Evolutionary conservation across 768 basidiomycete species (phyloP).

Genomic region (Russula sp.): DNA sequence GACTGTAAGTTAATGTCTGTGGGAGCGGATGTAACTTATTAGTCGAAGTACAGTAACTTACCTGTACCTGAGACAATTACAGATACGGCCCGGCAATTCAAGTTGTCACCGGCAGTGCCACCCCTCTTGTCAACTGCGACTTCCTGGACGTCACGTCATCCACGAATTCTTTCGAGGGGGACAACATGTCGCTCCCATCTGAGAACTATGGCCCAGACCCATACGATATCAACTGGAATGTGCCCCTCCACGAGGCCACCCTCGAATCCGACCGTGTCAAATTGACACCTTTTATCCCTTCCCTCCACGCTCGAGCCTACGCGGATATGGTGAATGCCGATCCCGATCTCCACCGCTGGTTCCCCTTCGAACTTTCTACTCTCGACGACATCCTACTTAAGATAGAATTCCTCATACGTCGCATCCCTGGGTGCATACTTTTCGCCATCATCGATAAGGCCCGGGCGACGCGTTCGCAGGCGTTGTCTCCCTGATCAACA

Average conservation of each 20-base stretch:
- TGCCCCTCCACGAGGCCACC: slow-evolving; percentile 35
- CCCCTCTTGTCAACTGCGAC: too few species aligned
- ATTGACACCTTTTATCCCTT: slow-evolving; percentile 43
- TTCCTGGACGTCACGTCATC: slow-evolving; percentile 17
- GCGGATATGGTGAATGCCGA: slow-evolving; percentile 33
- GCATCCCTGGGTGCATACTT: slow-evolving; percentile 31
- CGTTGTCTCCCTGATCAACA: slow-evolving; percentile 38
- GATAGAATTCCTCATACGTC: slow-evolving; percentile 31
- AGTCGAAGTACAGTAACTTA: too few species aligned
- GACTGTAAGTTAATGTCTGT: too few species aligned
- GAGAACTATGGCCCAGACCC: slow-evolving; percentile 34
- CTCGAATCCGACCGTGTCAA: slow-evolving; percentile 42
- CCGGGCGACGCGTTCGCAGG: slow-evolving; percentile 40
- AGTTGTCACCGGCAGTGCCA: too few species aligned
- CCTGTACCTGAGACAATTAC: too few species aligned
- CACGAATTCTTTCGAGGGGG: slow-evolving; percentile 18
- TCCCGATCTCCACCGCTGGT: slow-evolving; percentile 36
- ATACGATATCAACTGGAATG: slow-evolving; percentile 43
- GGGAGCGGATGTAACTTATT: too few species aligned
- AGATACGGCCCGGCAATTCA: too few species aligned
- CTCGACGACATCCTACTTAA: slow-evolving; percentile 32
- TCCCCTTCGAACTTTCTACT: slow-evolving; percentile 35
- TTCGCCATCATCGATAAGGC: slow-evolving; percentile 46
- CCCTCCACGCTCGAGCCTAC: slow-evolving; percentile 37
- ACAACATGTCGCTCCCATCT: slow-evolving; percentile 12